Evolutionary conservation across 2,329 filamentous ascomycete genomes (phyloP), one percentile per base, ranked within the genome.

Genomic region (Paecilomyces sp.): DNA sequence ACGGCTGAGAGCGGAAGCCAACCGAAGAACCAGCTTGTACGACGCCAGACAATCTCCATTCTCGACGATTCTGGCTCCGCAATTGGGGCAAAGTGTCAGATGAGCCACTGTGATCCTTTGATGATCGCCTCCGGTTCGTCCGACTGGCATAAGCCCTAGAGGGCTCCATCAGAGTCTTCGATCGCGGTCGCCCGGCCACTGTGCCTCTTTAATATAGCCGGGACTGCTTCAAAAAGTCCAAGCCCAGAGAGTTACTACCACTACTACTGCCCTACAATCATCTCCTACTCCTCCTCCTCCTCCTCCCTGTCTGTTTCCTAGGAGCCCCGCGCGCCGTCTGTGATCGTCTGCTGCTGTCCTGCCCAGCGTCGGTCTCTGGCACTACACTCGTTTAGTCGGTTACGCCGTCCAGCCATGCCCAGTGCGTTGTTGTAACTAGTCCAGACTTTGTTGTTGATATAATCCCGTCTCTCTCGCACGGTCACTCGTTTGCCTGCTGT

Each of bases 401-500:
- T n/a, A 47, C 6, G 36, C 15, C 31, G 31, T 33, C 31, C 36
- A 13, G 36, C 18, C 36, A 47, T 47, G 36, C 15, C 15, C 36
- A n/a, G 13, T 47, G 36, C n/a, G 36, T n/a, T n/a, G 15, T 47
- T n/a, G 15, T 47, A n/a, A 41, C 22, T 22, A 28, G 25, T 28
- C 6, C 25, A 28, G 25, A 28, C 25, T 6, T n/a, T 8, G n/a
- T 18, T 6, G 7, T n/a, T n/a, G 15, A n/a, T 47, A 47, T n/a
- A 47, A 47, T 18, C n/a, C 15, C 15, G 4, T 12, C 31, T 4
- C 56, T 22, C 22, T 55, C 50, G 2, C 55, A 30, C 28, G 13
- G 8, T 57, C 55, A n/a, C 31, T 50, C 55, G 55, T 31, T 57
- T 41, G 13, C 24, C 24, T 31, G 57, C 55, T 25, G 51, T 60